phyloP scores from a whole-genome alignment of 768 basidiomycete species.

The Mrakia blollopis region DNA sequence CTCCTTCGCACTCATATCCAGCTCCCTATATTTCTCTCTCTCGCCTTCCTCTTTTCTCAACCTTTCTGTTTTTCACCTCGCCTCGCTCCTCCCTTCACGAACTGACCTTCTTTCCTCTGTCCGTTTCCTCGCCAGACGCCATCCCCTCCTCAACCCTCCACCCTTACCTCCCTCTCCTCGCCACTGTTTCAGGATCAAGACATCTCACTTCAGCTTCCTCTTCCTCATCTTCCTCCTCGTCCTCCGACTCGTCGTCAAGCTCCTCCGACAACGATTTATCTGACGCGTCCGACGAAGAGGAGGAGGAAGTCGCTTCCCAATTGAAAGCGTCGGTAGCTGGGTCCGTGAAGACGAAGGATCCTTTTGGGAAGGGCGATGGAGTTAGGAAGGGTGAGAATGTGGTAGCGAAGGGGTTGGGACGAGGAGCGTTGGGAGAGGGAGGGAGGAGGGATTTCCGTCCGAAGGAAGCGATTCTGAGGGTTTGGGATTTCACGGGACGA shows the following conservation, averaged over 20 bases:
- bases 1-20: not conserved
- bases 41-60: conserved; percentile 49
- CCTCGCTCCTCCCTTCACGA: conserved; percentile 59
- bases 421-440: not conserved
- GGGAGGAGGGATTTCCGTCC: not conserved
- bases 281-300: not conserved
- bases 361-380: too few relatives aligned
- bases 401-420: not conserved
- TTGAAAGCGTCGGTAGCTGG: not conserved
- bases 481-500: conserved; percentile 7
- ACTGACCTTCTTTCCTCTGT: conserved; percentile 64
- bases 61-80: conserved; percentile 63
- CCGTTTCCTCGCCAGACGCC: conserved; percentile 59
- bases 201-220: conserved; percentile 41
- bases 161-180: conserved; percentile 55
- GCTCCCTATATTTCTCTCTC: not conserved
- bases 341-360: too few relatives aligned
- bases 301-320: not conserved
- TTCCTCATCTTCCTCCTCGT: not conserved
- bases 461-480: not conserved
- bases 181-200: conserved; percentile 74
- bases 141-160: conserved; percentile 70
- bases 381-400: not conserved
- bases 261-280: not conserved
- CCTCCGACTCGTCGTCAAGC: not conserved